These are phyloP conservation scores for Fusarium buharicum DNA, from an alignment of 2,329 filamentous ascomycete species.

Conservation along the genomic window DNA sequence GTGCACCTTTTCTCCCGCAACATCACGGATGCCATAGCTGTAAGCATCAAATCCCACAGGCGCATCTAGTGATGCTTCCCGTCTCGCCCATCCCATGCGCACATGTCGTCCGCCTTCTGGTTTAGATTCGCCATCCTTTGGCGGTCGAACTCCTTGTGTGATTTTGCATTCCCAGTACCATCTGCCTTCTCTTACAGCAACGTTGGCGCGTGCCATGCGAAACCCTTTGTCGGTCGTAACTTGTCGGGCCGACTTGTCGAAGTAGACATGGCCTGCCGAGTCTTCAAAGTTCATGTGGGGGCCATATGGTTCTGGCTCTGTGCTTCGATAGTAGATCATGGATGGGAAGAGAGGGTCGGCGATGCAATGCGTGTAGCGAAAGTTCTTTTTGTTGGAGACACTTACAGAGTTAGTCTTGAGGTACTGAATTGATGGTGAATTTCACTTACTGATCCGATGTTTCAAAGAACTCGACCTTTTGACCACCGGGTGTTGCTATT, in stretches of 20 bases:
- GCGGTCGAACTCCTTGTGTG: constrained; percentile 72
- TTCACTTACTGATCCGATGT: constrained; percentile 70
- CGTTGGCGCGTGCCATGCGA: constrained; percentile 89
- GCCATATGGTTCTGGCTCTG: constrained; percentile 84
- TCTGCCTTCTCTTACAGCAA: constrained; percentile 86
- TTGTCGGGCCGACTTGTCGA: constrained; percentile 78
- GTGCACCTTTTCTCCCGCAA: constrained; percentile 89
- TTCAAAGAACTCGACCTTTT: constrained; percentile 68
- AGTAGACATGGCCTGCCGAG: constrained; percentile 83
- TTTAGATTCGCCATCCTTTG: constrained; percentile 55
- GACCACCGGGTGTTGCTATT: constrained; percentile 60
- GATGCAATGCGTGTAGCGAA: constrained; percentile 90
- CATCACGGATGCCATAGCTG: constrained; percentile 92
- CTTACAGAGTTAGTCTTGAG: constrained; percentile 47
- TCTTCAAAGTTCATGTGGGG: constrained; percentile 94
- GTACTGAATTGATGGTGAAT: neutral
- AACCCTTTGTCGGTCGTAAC: constrained; percentile 94
- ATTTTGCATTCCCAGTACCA: constrained; percentile 97
- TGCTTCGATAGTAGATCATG: constrained; percentile 88
- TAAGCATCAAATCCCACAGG: constrained; percentile 91
- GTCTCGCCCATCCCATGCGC: constrained; percentile 85
- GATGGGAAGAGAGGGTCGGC: constrained; percentile 88
- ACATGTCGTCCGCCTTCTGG: constrained; percentile 70
- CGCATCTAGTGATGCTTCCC: constrained; percentile 83
- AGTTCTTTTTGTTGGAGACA: constrained; percentile 75